A percentile compares a stretch with the other conserved stretches of the same genome.
These are phyloP conservation scores for Chloranthus sessilifolius DNA, from an alignment of 164 flowering plant genomes.

Conservation along the genomic window DNA sequence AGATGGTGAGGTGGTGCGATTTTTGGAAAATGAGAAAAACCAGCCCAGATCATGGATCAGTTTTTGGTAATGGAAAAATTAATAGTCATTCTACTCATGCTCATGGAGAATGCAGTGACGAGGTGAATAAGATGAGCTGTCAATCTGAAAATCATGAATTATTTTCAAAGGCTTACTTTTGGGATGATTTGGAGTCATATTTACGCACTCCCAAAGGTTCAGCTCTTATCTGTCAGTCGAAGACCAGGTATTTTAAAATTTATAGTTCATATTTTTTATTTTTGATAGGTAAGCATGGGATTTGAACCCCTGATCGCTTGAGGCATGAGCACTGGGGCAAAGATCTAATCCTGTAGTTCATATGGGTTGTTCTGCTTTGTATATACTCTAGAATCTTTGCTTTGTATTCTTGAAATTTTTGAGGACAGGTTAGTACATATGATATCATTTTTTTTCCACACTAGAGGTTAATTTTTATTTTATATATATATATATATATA, in stretches of 20 bases:
- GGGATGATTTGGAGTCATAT: constrained; percentile 57
- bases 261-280: too few relatives aligned
- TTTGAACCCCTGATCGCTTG: too few relatives aligned
- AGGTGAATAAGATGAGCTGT: constrained; percentile 8
- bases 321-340: too few relatives aligned
- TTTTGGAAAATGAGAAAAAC: constrained; percentile 18
- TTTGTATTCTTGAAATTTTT: too few relatives aligned
- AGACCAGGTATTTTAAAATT: constrained; percentile 57
- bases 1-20: constrained; percentile 30
- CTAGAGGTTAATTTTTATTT: too few relatives aligned
- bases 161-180: constrained; percentile 42
- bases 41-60: constrained; percentile 1
- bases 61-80: constrained; percentile 7
- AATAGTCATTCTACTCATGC: neutral
- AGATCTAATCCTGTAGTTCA: too few relatives aligned
- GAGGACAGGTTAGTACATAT: too few relatives aligned
- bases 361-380: too few relatives aligned
- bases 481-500: too few relatives aligned
- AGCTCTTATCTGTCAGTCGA: constrained; percentile 38
- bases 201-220: constrained; percentile 39
- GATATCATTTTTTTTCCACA: too few relatives aligned
- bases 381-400: too few relatives aligned
- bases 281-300: too few relatives aligned
- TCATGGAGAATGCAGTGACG: constrained; percentile 14
- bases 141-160: constrained; percentile 21